Evolutionary conservation across 1,284 basidiomycete genomes (phyloP), one percentile per base, ranked within the genome.

Genomic region (Microbotryum violaceum): DNA sequence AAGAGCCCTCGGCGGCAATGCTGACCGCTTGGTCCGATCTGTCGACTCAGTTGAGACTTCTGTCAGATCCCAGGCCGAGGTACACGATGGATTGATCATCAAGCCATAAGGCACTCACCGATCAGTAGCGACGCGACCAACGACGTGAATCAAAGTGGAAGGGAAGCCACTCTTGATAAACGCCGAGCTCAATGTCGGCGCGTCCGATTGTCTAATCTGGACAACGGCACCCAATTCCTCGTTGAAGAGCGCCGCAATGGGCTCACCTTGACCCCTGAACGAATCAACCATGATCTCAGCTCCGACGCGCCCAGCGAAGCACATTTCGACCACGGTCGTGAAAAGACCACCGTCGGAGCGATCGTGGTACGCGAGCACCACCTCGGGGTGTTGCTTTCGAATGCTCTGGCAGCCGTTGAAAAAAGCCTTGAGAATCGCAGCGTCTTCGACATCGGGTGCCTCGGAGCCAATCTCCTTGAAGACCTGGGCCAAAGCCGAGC

Each of bases 301-400:
- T 37, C 96, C 96, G 12, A 84, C 81, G 57, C 87, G 84, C 27
- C 91, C 93, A 7, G 94, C 92, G 72, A 98, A 97, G 50, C 85
- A 83, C 96, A 98, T 98, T 77, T 98, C 96, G n/a, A 81, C 86
- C 37, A 97, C 74, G 5, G 93, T 88, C 0, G 89, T 87, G 75
- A 98, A 87, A 44, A 99, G 78, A 51, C 94, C 96, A 60, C 96
- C 96, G 72, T 99, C 96, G 0, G 94, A 97, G 23, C 94, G 85
- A 77, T 99, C 96, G 75, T 98, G 96, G 75, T 98, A 98, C 0
- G 96, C 93, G 47, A 97, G 80, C 0, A 98, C 85, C 27, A 89
- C 74, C 1, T 79, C 82, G 6, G 83, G 81, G 54, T 83, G 77
- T 5, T 78, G 78, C 61, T 76, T 73, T 72, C 87, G 86, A 54